Evolutionary conservation across 805 yeast genomes (phyloP), one percentile per base, ranked within the genome.

Genomic region (Candida easanensis): DNA sequence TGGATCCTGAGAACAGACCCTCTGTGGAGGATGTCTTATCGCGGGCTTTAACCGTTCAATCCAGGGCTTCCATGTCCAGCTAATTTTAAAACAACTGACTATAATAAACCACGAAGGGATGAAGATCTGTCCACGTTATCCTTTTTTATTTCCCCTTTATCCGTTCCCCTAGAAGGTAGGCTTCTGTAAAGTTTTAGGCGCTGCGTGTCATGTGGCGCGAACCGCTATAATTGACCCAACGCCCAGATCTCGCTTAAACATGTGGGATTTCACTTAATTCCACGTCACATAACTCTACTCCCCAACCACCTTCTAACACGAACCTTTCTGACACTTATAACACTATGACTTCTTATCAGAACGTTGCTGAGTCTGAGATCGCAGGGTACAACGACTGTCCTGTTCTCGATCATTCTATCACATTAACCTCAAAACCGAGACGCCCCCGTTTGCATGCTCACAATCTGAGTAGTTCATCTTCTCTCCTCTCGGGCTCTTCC

Each of bases 1-100:
- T 82, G 10, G 82, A 86, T 42, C 79, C 89, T 0, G 53, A 51
- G 0, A 59, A 72, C 28, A 70, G 97, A 47, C 95, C 96, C 0
- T 48, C 71, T 0, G 72, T 83, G 18, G 87, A 79, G 49, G 73
- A 74, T 36, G 75, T 87, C 3, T 56, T 84, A 40, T 70, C 74
- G 11, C 62, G 54, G 35, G 77, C 82, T 4, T 61, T 81, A 38
- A 70, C 65, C 17, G 46, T 73, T 5, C 73, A 70, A 46, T 38
- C 52, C 14, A 33, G 39, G 5, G 19, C 4, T 8, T 33, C 14
- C 25, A 22, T 10, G 10, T n/a, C n/a, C n/a, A n/a, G n/a, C n/a
- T n/a, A n/a, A n/a, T n/a, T n/a, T n/a, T n/a, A n/a, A n/a, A n/a
- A n/a, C n/a, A n/a, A n/a, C n/a, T n/a, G n/a, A n/a, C n/a, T n/a